Conservation (phyloP, 352 stramenopile genomes). For the Blastocystis sp. region DNA sequence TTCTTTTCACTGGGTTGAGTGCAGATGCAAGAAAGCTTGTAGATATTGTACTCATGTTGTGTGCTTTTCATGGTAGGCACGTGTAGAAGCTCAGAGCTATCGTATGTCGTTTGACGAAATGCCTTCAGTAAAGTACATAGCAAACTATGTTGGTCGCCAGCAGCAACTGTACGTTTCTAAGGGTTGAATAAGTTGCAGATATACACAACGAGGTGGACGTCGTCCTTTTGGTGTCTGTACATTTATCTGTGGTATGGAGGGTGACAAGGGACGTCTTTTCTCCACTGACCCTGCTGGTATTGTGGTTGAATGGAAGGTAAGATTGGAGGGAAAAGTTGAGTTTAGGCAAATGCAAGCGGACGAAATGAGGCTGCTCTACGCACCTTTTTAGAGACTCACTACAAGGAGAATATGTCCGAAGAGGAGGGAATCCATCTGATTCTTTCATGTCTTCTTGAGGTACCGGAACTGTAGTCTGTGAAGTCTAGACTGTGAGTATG, state of each 20-base stretch:
- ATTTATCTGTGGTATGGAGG: constrained; percentile 56
- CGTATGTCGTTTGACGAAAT: constrained; percentile 50
- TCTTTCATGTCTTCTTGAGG: constrained; percentile 11
- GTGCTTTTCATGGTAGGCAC: background rate
- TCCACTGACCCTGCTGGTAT: constrained; percentile 47
- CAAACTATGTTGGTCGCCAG: constrained; percentile 54
- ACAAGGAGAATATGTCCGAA: constrained; percentile 15
- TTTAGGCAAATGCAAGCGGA: constrained; percentile 32
- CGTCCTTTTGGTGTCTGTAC: constrained; percentile 54
- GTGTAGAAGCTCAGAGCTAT: constrained; percentile 56
- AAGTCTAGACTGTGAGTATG: constrained; percentile 54
- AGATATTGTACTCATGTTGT: background rate
- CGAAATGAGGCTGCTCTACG: constrained; percentile 8
- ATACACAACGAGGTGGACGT: constrained; percentile 57
- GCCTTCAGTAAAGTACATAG: constrained; percentile 59
- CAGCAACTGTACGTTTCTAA: constrained; percentile 18
- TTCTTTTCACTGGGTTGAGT: constrained; percentile 54
- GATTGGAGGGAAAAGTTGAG: background rate
- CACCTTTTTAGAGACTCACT: constrained; percentile 25
- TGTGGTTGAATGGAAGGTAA: constrained; percentile 20
- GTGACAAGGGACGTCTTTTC: constrained; percentile 25
- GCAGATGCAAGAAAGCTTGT: constrained; percentile 49
- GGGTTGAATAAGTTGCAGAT: background rate
- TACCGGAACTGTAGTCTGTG: background rate
- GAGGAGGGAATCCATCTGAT: constrained; percentile 48